Percentiles rank a stretch among this genome's conserved stretches.
Evolutionary conservation across 2,329 filamentous ascomycete species (phyloP).

Genomic region (Cordyceps pruinosa): DNA sequence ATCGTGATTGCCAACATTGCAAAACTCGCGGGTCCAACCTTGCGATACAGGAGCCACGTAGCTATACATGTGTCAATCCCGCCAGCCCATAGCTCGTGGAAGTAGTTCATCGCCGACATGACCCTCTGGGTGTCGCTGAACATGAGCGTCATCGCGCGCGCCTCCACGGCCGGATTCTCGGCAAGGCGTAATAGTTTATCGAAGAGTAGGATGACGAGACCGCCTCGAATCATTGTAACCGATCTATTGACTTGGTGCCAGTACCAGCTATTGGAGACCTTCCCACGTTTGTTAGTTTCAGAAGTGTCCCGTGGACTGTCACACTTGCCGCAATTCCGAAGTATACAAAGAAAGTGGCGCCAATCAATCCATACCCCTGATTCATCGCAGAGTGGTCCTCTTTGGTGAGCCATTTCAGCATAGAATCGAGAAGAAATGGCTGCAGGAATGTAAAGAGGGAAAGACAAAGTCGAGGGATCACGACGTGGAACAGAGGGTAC

Average conservation of each 20-base stretch:
- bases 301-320: no score
- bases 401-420: neutral
- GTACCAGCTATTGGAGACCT: slow-evolving; percentile 4
- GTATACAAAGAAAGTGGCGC: neutral
- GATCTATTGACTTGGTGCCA: slow-evolving; percentile 3
- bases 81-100: slow-evolving; percentile 2
- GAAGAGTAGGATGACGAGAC: neutral
- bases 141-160: slow-evolving; percentile 1
- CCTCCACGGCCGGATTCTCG: neutral
- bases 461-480: neutral
- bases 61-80: neutral
- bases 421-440: neutral
- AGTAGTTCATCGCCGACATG: slow-evolving; percentile 7
- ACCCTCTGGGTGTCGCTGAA: slow-evolving; percentile 1
- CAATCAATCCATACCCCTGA: neutral
- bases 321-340: neutral
- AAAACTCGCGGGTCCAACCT: neutral
- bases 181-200: slow-evolving; percentile 1
- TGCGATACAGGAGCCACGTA: neutral
- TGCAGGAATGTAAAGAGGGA: neutral
- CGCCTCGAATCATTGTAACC: slow-evolving; percentile 1
- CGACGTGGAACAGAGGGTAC: neutral
- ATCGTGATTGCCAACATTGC: neutral
- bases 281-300: neutral
- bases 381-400: neutral